These are phyloP conservation scores for Claviceps quebecensis DNA, from an alignment of 2,329 filamentous ascomycete species.

Conservation along the genomic window DNA sequence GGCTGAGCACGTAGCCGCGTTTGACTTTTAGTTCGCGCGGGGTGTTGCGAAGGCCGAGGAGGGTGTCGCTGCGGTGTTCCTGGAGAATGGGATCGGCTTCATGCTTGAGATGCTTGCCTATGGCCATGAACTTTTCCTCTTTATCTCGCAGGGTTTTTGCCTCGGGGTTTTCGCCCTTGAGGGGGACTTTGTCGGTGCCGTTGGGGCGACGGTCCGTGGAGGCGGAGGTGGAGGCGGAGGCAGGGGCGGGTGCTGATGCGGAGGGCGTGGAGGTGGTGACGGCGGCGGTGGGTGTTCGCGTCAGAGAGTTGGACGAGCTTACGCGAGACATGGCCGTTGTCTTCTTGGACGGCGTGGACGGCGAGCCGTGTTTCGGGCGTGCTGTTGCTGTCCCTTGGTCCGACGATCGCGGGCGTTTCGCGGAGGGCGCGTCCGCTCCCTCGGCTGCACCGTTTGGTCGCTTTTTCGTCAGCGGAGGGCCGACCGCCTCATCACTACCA, in stretches of 20 bases:
- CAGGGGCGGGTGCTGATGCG: conserved; percentile 9
- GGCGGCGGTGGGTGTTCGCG: conserved; percentile 36
- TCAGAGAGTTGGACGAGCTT: conserved; percentile 38
- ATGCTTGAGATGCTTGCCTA: conserved; percentile 41
- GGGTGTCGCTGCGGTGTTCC: conserved; percentile 11
- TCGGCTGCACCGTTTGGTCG: conserved; percentile 29
- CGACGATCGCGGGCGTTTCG: conserved; percentile 29
- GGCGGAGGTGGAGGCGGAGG: conserved; percentile 8
- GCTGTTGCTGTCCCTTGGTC: conserved; percentile 19
- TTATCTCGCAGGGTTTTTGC: conserved; percentile 19
- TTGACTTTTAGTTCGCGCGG: conserved; percentile 22
- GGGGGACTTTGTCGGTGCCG: conserved; percentile 16
- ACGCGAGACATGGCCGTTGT: conserved; percentile 38
- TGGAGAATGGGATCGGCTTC: conserved; percentile 32
- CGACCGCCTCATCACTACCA: conserved; percentile 28
- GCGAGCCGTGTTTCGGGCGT: conserved; percentile 21
- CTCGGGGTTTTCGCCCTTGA: conserved; percentile 13
- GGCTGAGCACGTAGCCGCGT: conserved; percentile 27
- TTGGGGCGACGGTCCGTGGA: conserved; percentile 15
- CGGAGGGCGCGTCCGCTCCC: conserved; percentile 20
- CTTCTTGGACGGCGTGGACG: conserved; percentile 39
- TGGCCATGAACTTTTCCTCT: conserved; percentile 21
- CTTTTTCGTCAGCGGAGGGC: conserved; percentile 28
- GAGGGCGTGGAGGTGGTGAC: conserved; percentile 20
- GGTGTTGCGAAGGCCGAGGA: conserved; percentile 11